Base-by-base conservation (phyloP, 768 basidiomycete genomes). In the Melanogaster broomeanus region DNA sequence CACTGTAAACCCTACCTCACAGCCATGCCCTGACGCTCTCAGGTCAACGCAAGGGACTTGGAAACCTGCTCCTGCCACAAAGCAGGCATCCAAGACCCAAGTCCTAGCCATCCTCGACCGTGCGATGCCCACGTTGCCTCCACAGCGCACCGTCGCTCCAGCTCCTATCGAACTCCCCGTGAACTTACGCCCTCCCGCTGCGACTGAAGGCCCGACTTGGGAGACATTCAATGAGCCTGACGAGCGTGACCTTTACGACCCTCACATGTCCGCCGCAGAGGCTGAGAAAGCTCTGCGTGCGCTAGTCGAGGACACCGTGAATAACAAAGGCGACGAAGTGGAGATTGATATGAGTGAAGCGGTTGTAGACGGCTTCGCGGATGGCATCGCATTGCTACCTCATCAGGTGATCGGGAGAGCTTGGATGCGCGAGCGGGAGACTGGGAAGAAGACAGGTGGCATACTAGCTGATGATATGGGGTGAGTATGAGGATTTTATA, bases 391-490 rank as follows among this genome's bases (percentile, higher is more conserved):
- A 39, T 74, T 98, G 19, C 74, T 96, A 58, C 88, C 92, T 2
- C 95, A 98, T 68, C 97, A 99, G 61, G 76, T 97, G 9, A 72
- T 90, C 42, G 92, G 93, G 19, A 78, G 93, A 0, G 69, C 70
- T 22, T 99, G 95, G 95, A 94, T 99, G 89, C 75, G 74, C 21
- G 82, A 85, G 7, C 79, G 95, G 18, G 96, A 98, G 69, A 68
- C 77, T 8, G 85, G 82, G 28, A 91, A 90, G 69, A 83, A 86
- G 58, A 74, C 62, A 7, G 95, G 96, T 2, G 96, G 96, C 0
- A 93, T 98, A 58, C 72, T 97, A 13, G 93, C 93, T 5, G 94
- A 98, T 65, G 90, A 90, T 61, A 91, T 91, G 87, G 90, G 88
- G 88, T 87, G 60, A 43, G 76, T 58, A 19, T 1, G 11, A 3